phyloP scores from a whole-genome alignment of 2,329 filamentous ascomycete genomes.

The Talaromyces pinophilus region DNA sequence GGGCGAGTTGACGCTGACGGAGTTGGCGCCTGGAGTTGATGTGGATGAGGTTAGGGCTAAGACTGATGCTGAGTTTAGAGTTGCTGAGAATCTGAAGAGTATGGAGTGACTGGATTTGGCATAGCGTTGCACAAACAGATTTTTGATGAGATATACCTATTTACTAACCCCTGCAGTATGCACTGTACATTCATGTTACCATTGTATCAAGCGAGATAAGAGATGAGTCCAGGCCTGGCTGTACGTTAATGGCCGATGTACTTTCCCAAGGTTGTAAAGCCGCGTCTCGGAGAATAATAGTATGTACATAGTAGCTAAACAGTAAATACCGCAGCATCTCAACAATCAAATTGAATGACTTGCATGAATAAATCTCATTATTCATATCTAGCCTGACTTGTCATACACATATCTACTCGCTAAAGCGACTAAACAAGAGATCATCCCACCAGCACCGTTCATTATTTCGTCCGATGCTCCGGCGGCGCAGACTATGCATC shows the following conservation, averaged over 20 bases:
- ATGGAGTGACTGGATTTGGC: conserved; percentile 19
- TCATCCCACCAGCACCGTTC: background rate
- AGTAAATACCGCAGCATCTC: background rate
- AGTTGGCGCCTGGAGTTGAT: conserved; percentile 84
- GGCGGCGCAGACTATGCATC: background rate
- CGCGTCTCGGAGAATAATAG: background rate
- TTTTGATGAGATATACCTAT: background rate
- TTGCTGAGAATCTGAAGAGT: conserved; percentile 72
- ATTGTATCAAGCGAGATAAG: background rate
- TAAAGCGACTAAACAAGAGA: background rate
- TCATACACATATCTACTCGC: background rate
- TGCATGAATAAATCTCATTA: background rate
- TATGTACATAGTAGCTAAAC: no score
- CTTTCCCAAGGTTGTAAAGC: background rate
- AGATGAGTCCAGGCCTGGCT: background rate
- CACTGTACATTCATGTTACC: background rate
- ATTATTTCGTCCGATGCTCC: background rate
- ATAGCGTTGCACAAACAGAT: background rate
- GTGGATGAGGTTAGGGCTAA: conserved; percentile 85
- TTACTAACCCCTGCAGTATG: background rate
- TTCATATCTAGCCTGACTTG: background rate
- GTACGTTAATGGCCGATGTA: background rate
- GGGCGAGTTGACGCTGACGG: conserved; percentile 75
- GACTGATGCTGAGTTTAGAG: conserved; percentile 81
- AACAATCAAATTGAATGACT: background rate